phyloP scores from a whole-genome alignment of 768 basidiomycete genomes.

The Ramaria sp. region DNA sequence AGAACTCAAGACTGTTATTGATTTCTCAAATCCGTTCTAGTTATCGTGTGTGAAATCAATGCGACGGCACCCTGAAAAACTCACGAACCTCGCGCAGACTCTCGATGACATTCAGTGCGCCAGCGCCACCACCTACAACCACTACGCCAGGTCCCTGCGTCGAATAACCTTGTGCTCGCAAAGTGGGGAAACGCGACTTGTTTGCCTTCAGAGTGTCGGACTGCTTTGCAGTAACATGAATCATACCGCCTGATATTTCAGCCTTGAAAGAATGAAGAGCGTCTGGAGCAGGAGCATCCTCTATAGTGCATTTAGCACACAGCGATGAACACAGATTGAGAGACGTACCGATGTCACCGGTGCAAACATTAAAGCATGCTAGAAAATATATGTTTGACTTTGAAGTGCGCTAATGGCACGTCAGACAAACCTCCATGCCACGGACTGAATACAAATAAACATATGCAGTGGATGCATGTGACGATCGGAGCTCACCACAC shows the following conservation, averaged over 20 bases:
- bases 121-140: conserved; percentile 81
- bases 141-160: conserved; percentile 57
- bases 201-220: conserved; percentile 55
- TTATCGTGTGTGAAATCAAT: background rate
- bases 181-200: conserved; percentile 48
- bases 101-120: conserved; percentile 65
- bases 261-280: conserved; percentile 73
- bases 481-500: conserved; percentile 45
- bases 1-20: conserved; percentile 70
- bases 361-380: conserved; percentile 86
- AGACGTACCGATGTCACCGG: conserved; percentile 62
- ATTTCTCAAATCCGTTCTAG: conserved; percentile 67
- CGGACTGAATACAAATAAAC: conserved; percentile 35
- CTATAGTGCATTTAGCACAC: conserved; percentile 25
- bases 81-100: conserved; percentile 64
- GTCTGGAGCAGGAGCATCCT: conserved; percentile 82
- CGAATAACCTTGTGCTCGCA: conserved; percentile 36
- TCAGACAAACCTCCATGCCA: conserved; percentile 70
- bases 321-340: background rate
- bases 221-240: conserved; percentile 64
- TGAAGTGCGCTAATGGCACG: background rate
- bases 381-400: conserved; percentile 1
- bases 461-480: background rate
- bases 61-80: background rate
- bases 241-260: conserved; percentile 56